Base-by-base conservation (phyloP, 2,329 filamentous ascomycete species). In the Cladosporium velox region DNA sequence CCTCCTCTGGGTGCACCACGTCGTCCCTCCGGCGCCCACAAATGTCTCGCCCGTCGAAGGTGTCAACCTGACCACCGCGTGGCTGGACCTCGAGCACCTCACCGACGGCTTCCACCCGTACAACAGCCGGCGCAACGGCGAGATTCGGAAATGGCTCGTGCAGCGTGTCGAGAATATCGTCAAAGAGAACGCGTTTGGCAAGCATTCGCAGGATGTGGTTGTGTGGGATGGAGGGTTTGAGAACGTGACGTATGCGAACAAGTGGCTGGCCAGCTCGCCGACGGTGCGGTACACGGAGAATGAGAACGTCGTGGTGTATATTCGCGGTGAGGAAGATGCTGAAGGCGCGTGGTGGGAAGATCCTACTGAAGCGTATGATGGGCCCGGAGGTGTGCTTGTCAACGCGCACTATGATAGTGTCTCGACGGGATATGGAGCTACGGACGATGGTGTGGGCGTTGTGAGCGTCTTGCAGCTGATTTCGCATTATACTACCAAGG, bases 341-440 rank as follows among this genome's bases (percentile, higher is more conserved):
- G 81, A 85, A 34, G 88, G 88, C 10, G 83, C 87, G 52, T 96
- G 91, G 90, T 96, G 90, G 91, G 80, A 65, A 81, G 61, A 64
- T n/a, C 81, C 59, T 30, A 67, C 67, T 44, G 41, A 67, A 59
- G 51, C 72, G 67, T 67, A 77, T 69, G 51, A 84, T 68, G 84
- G 85, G 10, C 65, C 66, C 2, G 90, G 91, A 21, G 92, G 93
- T 35, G 92, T 97, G 21, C 84, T 99, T 54, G 91, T 98, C 71
- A 98, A 97, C 77, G 93, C 94, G 21, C 95, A 98, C 76, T 97
- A 95, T 75, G 95, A 97, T 79, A 93, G 91, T 66, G 95, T 98
- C 6, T 91, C 93, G 15, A 96, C 93, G 2, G 93, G 92, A 1
- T 97, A 89, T 71, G 95, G 95, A 58, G 93, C 95, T 18, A 98